A percentile compares a stretch with the other conserved stretches of the same genome.
Evolutionary conservation across 345 rosid genomes (phyloP).

Genomic region (Salix caprea): DNA sequence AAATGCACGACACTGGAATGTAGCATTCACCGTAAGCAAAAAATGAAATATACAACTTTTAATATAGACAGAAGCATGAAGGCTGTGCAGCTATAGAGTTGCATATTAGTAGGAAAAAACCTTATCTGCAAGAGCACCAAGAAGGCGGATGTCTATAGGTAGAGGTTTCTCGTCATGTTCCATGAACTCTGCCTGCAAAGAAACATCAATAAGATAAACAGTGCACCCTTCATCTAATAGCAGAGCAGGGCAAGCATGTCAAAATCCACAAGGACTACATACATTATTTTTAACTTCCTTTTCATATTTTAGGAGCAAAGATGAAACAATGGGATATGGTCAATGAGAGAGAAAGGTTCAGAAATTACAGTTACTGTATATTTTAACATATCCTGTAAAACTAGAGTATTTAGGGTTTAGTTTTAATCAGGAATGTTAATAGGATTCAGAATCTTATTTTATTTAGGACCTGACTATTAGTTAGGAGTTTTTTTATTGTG

Average conservation of each 20-base stretch:
- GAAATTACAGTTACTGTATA: not conserved
- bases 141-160: constrained; percentile 97
- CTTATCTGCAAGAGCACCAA: constrained; percentile 99
- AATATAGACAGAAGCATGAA: not conserved
- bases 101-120: constrained; percentile 34
- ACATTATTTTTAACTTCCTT: not conserved
- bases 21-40: not conserved
- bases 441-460: not conserved
- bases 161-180: constrained; percentile 98
- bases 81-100: constrained; percentile 5
- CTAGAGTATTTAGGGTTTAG: not conserved
- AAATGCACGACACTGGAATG: constrained; percentile 80
- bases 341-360: not conserved
- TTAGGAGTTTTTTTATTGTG: not conserved
- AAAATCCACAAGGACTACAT: not conserved
- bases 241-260: not conserved
- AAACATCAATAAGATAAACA: not conserved
- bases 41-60: not conserved
- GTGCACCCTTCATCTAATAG: not conserved
- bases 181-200: constrained; percentile 95
- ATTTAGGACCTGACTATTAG: not conserved
- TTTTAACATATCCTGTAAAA: not conserved
- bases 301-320: not conserved
- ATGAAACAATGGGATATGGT: not conserved
- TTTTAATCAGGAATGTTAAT: not conserved